Conservation (phyloP, 805 yeast genomes). For the Candida verbasci region DNA sequence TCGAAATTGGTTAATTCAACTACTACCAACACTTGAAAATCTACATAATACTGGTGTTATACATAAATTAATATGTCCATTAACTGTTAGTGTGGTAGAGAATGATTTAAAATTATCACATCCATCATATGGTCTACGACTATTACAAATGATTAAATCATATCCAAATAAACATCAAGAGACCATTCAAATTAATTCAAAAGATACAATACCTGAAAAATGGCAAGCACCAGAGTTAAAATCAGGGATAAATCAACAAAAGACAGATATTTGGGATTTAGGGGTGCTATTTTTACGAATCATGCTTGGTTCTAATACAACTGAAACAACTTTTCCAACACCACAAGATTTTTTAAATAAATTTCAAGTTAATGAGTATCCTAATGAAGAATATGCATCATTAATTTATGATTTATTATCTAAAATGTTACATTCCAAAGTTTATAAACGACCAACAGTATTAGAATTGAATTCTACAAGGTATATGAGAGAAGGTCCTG, state of each 20-base stretch:
- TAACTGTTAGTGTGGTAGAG: constrained; percentile 36
- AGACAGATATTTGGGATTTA: constrained; percentile 91
- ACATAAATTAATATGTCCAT: constrained; percentile 65
- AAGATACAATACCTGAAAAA: constrained; percentile 15
- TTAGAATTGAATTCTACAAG: constrained; percentile 80
- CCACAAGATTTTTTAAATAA: constrained; percentile 34
- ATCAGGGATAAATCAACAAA: constrained; percentile 28
- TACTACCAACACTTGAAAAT: constrained; percentile 79
- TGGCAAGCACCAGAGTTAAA: constrained; percentile 84
- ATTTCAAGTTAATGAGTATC: constrained; percentile 29
- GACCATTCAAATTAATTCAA: not conserved
- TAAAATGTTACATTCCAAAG: constrained; percentile 58
- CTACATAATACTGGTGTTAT: constrained; percentile 81
- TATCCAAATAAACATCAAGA: constrained; percentile 15
- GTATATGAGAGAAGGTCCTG: constrained; percentile 73
- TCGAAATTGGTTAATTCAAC: constrained; percentile 81
- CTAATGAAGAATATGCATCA: constrained; percentile 58
- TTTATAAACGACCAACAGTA: constrained; percentile 75
- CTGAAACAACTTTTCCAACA: constrained; percentile 55
- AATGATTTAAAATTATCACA: constrained; percentile 58
- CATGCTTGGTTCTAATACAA: constrained; percentile 48
- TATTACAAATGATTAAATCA: constrained; percentile 23
- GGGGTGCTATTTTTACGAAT: constrained; percentile 63
- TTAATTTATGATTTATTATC: constrained; percentile 63
- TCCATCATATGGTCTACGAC: constrained; percentile 44